These are phyloP conservation scores for Pyrus pyrifolia DNA, from an alignment of 306 rosid species.

Conservation along the genomic window DNA sequence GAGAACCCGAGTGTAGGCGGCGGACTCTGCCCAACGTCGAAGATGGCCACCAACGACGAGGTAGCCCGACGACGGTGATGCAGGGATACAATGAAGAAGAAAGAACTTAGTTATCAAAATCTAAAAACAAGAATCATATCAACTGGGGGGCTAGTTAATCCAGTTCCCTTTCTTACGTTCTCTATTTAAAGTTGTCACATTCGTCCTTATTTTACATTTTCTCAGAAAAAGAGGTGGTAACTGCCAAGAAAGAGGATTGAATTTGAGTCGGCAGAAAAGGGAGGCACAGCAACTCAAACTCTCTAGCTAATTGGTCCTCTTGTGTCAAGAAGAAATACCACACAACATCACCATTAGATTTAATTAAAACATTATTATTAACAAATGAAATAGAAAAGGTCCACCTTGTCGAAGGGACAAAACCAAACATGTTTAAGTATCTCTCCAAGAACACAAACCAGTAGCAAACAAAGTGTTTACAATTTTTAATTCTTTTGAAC, in stretches of 20 bases:
- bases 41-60: too few relatives aligned
- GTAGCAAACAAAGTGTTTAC: conserved; percentile 17
- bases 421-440: background rate
- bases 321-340: background rate
- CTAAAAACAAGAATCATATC: too few relatives aligned
- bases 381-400: background rate
- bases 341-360: too few relatives aligned
- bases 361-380: background rate
- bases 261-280: background rate
- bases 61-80: too few relatives aligned
- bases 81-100: too few relatives aligned
- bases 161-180: too few relatives aligned
- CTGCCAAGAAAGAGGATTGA: background rate
- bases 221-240: background rate
- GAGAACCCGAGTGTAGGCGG: too few relatives aligned
- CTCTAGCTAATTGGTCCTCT: background rate
- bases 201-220: too few relatives aligned
- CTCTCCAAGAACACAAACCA: conserved; percentile 7
- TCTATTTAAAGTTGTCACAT: too few relatives aligned
- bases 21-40: too few relatives aligned
- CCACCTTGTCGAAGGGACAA: background rate
- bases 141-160: too few relatives aligned
- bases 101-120: too few relatives aligned
- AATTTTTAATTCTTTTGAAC: conserved; percentile 17
- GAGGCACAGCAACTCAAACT: background rate